Evolutionary conservation across 208 protist genomes (phyloP).

Genomic region (Trypanosomatidae sp.): DNA sequence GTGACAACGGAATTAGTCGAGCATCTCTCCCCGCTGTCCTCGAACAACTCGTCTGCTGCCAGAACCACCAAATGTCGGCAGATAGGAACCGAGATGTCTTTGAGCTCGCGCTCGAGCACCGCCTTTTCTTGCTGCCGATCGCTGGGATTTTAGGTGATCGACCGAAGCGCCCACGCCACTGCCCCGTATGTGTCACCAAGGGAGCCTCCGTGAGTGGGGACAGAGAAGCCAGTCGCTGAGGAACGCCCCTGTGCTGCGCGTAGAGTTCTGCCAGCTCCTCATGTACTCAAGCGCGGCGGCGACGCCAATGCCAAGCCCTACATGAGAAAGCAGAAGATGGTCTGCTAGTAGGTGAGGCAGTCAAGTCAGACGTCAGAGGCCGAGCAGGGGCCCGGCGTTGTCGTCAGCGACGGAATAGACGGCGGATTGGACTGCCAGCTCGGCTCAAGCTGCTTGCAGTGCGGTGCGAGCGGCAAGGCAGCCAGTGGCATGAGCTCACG

Average conservation of each 20-base stretch:
- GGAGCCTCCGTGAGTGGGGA: not conserved
- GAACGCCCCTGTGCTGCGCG: conserved; percentile 1
- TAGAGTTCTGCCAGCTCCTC: conserved; percentile 12
- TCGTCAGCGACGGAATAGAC: not conserved
- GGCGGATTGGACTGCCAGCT: not conserved
- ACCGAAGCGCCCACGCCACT: not conserved
- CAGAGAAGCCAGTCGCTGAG: conserved; percentile 5
- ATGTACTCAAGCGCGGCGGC: conserved; percentile 12
- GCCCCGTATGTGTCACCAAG: not conserved
- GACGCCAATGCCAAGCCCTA: not conserved
- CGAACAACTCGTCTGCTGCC: not conserved
- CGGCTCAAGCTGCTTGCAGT: not conserved
- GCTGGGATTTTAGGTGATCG: not conserved
- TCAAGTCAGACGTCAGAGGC: not conserved
- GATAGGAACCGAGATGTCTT: conserved; percentile 10
- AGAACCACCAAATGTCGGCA: conserved; percentile 15
- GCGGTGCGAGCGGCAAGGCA: not conserved
- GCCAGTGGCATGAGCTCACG: too few species aligned
- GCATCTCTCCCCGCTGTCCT: not conserved
- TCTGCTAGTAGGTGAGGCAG: not conserved
- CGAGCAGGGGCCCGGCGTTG: not conserved
- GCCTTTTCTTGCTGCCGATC: not conserved
- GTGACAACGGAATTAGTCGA: not conserved
- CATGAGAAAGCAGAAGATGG: not conserved
- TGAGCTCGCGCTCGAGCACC: conserved; percentile 10